Base-by-base conservation (phyloP, 2,329 filamentous ascomycete genomes). In the Penicillium sp. region DNA sequence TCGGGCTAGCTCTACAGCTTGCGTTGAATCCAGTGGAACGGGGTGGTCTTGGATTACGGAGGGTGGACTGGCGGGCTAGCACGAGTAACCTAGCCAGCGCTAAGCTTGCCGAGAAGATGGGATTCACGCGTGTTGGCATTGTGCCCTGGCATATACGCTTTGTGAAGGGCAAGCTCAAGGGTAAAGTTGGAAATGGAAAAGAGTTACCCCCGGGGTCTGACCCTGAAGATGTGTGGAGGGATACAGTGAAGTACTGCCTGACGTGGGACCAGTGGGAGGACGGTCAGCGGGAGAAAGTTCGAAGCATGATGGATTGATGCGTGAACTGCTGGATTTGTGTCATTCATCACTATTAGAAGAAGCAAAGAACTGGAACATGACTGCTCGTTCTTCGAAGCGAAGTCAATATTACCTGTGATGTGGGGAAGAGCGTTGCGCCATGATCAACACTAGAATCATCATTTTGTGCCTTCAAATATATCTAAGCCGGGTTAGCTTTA, bases 111-210 rank as follows among this genome's bases (percentile, higher is more conserved):
- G 53, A 57, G 44, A 57, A 53, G 43, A 56, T 61, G 57, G 59
- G 57, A n/a, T 61, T 61, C 38, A 51, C 49, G 23, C 47, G 24
- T 16, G 16, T 55, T 6, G 59, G 59, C 3, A 15, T 59, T 29
- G 56, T 50, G 4, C 49, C 39, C 3, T 61, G 57, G 57, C 53
- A 60, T 49, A 57, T 59, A 44, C 56, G 59, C 1, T 59, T 61
- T 41, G 28, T 55, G 1, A 53, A 56, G 9, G 59, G 59, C 1
- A 56, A 48, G 29, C 10, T 23, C 0, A 45, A 38, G 34, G 59
- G 55, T 1, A 61, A 61, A 15, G 23, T 56, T 16, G 59, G 59
- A 4, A 53, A 61, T 55, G 57, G 56, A 1, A 56, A 36, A n/a
- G 44, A 8, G 6, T 24, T 47, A 6, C 59, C 59, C 3, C 42